phyloP scores from a whole-genome alignment of 352 stramenopile species.

The Albugo candida region DNA sequence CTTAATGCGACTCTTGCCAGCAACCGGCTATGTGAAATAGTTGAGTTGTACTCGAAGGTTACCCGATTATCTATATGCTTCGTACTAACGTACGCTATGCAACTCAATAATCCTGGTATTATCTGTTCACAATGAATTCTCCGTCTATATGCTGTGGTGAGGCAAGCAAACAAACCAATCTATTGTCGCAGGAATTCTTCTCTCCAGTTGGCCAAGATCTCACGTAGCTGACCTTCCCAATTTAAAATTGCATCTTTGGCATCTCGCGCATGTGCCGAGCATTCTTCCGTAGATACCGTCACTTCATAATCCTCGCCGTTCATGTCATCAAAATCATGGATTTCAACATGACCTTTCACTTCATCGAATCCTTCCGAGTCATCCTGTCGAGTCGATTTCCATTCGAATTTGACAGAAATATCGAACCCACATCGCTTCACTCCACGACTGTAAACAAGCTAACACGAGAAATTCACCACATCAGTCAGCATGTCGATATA shows the following conservation, averaged over 20 bases:
- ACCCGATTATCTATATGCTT: no score
- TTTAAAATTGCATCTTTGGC: constrained; percentile 36
- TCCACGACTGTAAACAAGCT: constrained; percentile 51
- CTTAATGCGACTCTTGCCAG: no score
- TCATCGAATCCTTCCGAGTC: constrained; percentile 22
- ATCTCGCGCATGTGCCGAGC: constrained; percentile 21
- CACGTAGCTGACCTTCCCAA: constrained; percentile 37
- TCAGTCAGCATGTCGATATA: neutral
- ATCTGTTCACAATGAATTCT: no score
- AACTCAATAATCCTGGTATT: no score
- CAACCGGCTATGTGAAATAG: no score
- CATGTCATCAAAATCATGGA: constrained; percentile 76
- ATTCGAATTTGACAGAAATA: constrained; percentile 66
- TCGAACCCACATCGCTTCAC: constrained; percentile 77
- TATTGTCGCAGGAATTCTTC: constrained; percentile 61
- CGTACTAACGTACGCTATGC: no score
- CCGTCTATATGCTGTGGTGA: no score
- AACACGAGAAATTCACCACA: neutral
- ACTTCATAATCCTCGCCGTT: constrained; percentile 65
- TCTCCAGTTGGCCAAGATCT: constrained; percentile 55
- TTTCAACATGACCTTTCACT: constrained; percentile 42
- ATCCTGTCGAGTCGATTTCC: constrained; percentile 17
- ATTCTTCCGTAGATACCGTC: constrained; percentile 25
- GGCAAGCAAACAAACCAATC: constrained; percentile 1
- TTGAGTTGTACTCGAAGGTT: no score